Conservation (phyloP, 2,329 filamentous ascomycete species). For the Trichophyton benhamiae region DNA sequence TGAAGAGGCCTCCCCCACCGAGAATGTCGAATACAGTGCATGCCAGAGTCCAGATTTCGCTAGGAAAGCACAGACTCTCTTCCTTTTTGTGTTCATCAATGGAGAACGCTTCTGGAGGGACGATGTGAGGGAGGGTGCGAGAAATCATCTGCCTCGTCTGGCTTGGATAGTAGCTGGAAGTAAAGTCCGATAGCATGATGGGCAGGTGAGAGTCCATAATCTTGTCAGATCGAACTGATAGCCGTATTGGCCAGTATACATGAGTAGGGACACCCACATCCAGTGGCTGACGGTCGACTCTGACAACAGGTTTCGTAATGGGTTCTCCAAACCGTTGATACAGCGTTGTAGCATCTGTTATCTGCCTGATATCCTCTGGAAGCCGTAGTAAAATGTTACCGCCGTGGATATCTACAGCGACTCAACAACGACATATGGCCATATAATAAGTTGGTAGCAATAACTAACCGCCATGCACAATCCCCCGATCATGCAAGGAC, state of each 20-base stretch:
- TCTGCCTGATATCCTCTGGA: constrained; percentile 7
- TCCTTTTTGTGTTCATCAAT: constrained; percentile 4
- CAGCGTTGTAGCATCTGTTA: constrained; percentile 11
- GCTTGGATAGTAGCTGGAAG: constrained; percentile 8
- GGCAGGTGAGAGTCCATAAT: constrained; percentile 8
- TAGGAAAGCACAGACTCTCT: constrained; percentile 11
- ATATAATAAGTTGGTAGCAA: not conserved
- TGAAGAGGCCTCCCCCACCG: constrained; percentile 8
- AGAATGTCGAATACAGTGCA: constrained; percentile 13
- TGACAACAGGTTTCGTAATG: constrained; percentile 11
- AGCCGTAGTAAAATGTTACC: constrained; percentile 14
- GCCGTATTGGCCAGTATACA: constrained; percentile 7
- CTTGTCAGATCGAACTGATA: constrained; percentile 9
- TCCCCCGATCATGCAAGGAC: constrained; percentile 11
- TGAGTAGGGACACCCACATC: constrained; percentile 11
- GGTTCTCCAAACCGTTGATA: constrained; percentile 12
- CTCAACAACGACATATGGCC: constrained; percentile 6
- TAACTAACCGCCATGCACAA: constrained; percentile 13
- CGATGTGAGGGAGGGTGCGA: constrained; percentile 11
- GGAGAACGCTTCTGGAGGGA: constrained; percentile 11
- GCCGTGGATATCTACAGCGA: constrained; percentile 11
- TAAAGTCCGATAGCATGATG: constrained; percentile 11
- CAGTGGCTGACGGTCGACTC: constrained; percentile 12
- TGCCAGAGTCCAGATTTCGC: constrained; percentile 13
- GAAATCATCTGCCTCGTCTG: constrained; percentile 4